These are phyloP conservation scores for Bryum argenteum DNA, from an alignment of 225 moss, liverwort and hornwort genomes.

Conservation along the genomic window DNA sequence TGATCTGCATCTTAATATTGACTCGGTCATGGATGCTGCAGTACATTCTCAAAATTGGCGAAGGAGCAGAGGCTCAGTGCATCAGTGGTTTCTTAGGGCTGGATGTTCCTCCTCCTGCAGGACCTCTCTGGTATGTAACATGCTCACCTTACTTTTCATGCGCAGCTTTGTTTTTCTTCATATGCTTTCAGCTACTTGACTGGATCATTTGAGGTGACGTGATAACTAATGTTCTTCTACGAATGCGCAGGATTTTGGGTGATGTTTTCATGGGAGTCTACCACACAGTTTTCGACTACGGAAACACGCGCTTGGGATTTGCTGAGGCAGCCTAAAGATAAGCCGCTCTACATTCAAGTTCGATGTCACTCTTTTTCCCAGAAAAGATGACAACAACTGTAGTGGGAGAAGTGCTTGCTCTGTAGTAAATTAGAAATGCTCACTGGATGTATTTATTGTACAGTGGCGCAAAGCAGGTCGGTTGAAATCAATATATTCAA, in stretches of 20 bases:
- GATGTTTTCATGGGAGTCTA: conserved; percentile 97
- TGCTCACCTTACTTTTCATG: neutral
- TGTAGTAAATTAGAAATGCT: conserved; percentile 1
- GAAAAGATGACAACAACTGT: neutral
- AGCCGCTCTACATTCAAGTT: conserved; percentile 14
- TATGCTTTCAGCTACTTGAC: neutral
- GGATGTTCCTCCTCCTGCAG: conserved; percentile 82
- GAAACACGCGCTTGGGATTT: conserved; percentile 78
- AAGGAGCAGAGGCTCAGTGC: conserved; percentile 80
- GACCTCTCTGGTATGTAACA: conserved; percentile 77
- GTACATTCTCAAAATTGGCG: conserved; percentile 85
- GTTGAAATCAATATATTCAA: conserved; percentile 3
- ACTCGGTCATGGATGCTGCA: conserved; percentile 38
- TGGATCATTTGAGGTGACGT: neutral
- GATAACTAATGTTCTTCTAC: neutral
- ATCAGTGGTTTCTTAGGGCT: conserved; percentile 92
- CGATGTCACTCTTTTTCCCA: neutral
- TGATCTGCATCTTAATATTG: neutral
- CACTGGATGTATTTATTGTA: conserved; percentile 34
- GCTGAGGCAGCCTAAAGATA: conserved; percentile 61
- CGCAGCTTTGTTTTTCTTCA: neutral
- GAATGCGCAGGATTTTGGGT: conserved; percentile 80
- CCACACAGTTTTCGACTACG: conserved; percentile 89
- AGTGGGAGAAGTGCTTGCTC: conserved; percentile 22
- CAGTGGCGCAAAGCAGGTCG: conserved; percentile 22